phyloP scores from a whole-genome alignment of 192 early-diverging fungal species.

The Coemansia sp. region DNA sequence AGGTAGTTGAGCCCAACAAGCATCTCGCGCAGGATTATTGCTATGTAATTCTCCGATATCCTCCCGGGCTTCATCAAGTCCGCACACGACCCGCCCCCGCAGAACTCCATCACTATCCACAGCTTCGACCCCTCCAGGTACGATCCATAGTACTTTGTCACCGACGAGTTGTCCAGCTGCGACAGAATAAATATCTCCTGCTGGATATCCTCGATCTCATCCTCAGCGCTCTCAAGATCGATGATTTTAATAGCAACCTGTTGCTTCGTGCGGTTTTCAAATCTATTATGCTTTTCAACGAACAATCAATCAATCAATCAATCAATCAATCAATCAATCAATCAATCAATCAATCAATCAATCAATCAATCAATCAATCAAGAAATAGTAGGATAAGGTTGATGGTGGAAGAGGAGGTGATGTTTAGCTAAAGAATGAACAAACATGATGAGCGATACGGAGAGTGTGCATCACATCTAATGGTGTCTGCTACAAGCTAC shows the following conservation, averaged over 20 bases:
- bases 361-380: too few species aligned
- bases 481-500: too few species aligned
- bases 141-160: slow-evolving; percentile 88
- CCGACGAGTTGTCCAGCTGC: slow-evolving; percentile 84
- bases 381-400: too few species aligned
- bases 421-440: neutral
- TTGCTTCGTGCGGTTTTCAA: slow-evolving; percentile 54
- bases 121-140: slow-evolving; percentile 85
- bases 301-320: too few species aligned
- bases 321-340: too few species aligned
- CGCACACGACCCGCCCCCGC: slow-evolving; percentile 89
- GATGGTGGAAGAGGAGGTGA: too few species aligned
- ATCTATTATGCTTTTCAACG: slow-evolving; percentile 14
- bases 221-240: slow-evolving; percentile 94
- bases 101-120: slow-evolving; percentile 99
- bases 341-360: too few species aligned
- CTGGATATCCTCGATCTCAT: slow-evolving; percentile 99
- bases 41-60: slow-evolving; percentile 87
- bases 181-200: slow-evolving; percentile 95
- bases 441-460: neutral
- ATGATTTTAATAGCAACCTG: slow-evolving; percentile 97
- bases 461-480: too few species aligned
- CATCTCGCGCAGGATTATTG: slow-evolving; percentile 87
- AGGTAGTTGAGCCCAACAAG: slow-evolving; percentile 90
- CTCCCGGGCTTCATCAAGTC: slow-evolving; percentile 89